Conservation (phyloP, 805 yeast genomes). For the Ogataea polymorpha region DNA sequence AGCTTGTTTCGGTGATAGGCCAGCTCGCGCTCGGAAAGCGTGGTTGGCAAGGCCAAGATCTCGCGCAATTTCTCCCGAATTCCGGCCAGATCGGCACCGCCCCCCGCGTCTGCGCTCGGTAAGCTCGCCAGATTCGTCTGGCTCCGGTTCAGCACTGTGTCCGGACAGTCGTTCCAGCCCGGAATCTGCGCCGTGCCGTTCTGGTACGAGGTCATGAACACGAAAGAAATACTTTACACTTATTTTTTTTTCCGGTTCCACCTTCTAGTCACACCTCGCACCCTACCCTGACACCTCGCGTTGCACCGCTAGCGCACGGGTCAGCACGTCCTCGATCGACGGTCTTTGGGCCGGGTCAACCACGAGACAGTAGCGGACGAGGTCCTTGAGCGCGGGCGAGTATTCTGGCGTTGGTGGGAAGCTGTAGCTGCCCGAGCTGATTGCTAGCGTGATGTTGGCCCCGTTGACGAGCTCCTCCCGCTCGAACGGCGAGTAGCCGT, state of each 20-base stretch:
- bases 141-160: slow-evolving; percentile 15
- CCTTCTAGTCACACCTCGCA: slow-evolving; percentile 2
- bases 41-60: slow-evolving; percentile 29
- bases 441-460: slow-evolving; percentile 75
- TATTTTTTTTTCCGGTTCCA: neutral
- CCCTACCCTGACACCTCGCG: neutral
- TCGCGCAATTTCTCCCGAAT: neutral
- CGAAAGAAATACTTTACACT: neutral
- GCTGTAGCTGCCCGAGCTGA: slow-evolving; percentile 59
- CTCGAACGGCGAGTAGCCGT: slow-evolving; percentile 84
- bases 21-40: slow-evolving; percentile 41
- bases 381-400: slow-evolving; percentile 49
- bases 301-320: slow-evolving; percentile 44
- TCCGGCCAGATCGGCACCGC: neutral
- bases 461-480: slow-evolving; percentile 77
- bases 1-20: slow-evolving; percentile 43
- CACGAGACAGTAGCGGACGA: slow-evolving; percentile 60
- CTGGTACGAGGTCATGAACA: slow-evolving; percentile 24
- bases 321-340: slow-evolving; percentile 53
- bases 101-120: neutral
- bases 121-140: neutral
- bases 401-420: slow-evolving; percentile 55
- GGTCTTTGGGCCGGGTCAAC: slow-evolving; percentile 66
- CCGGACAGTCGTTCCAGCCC: slow-evolving; percentile 67
- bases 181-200: slow-evolving; percentile 24